Evolutionary conservation across 768 basidiomycete species (phyloP).

Genomic region (Boletus fagicola): DNA sequence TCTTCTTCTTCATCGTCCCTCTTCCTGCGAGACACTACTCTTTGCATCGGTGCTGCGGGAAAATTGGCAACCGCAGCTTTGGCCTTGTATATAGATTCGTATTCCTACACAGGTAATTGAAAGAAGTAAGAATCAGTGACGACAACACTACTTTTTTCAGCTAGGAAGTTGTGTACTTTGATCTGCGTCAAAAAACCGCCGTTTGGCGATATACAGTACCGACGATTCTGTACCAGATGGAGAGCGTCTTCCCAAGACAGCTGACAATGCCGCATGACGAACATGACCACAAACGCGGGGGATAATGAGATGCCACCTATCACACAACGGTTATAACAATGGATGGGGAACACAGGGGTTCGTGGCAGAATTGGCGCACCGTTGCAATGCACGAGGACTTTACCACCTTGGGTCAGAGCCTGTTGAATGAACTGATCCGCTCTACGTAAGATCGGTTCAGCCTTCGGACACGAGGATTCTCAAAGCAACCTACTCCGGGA

Average conservation of each 20-base stretch:
- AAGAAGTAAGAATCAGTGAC: slow-evolving; percentile 1
- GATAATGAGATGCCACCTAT: slow-evolving; percentile 85
- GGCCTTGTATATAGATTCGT: slow-evolving; percentile 89
- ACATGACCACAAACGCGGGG: slow-evolving; percentile 90
- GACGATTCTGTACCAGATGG: slow-evolving; percentile 83
- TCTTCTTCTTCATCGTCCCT: slow-evolving; percentile 76
- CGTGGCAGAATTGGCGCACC: slow-evolving; percentile 43
- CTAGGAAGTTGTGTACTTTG: slow-evolving; percentile 51
- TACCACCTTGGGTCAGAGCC: slow-evolving; percentile 57
- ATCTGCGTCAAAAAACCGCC: slow-evolving; percentile 90
- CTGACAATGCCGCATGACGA: slow-evolving; percentile 82
- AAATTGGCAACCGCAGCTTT: slow-evolving; percentile 63
- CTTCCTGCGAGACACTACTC: slow-evolving; percentile 57
- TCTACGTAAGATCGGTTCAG: slow-evolving; percentile 36
- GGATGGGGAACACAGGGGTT: not conserved
- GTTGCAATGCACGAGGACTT: slow-evolving; percentile 87
- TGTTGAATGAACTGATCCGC: slow-evolving; percentile 74
- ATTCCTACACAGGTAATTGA: slow-evolving; percentile 55
- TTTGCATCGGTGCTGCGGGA: slow-evolving; percentile 42
- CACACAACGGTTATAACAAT: not conserved
- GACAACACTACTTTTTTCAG: not conserved
- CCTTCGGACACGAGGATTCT: not conserved
- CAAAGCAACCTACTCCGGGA: slow-evolving; percentile 62
- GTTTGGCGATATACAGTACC: slow-evolving; percentile 93
- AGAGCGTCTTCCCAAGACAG: slow-evolving; percentile 87